These are phyloP conservation scores for Glycine soja DNA, from an alignment of 306 rosid species.

Conservation along the genomic window DNA sequence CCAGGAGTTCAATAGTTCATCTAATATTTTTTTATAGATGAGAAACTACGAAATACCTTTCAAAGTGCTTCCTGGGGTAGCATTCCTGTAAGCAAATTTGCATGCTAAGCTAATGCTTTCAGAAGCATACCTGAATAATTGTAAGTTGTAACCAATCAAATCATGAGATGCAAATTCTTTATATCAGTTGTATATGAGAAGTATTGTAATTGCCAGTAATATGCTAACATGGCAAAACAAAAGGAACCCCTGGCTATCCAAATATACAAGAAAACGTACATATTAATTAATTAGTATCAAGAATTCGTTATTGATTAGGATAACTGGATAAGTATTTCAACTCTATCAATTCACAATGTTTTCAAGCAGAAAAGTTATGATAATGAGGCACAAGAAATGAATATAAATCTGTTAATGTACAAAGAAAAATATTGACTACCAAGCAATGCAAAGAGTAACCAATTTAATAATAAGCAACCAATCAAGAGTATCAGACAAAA, in stretches of 20 bases:
- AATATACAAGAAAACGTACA: background rate
- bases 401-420: slow-evolving; percentile 4
- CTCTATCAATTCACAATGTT: slow-evolving; percentile 18
- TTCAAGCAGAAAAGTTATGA: slow-evolving; percentile 7
- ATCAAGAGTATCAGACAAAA: slow-evolving; percentile 4
- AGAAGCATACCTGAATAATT: slow-evolving; percentile 81
- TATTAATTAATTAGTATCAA: no score
- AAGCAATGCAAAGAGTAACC: slow-evolving; percentile 22
- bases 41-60: slow-evolving; percentile 59
- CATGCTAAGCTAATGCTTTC: slow-evolving; percentile 87
- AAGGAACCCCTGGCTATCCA: slow-evolving; percentile 21
- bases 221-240: slow-evolving; percentile 18
- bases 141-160: slow-evolving; percentile 43
- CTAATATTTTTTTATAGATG: slow-evolving; percentile 10
- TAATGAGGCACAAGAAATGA: slow-evolving; percentile 20
- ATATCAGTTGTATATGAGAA: background rate
- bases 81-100: slow-evolving; percentile 89
- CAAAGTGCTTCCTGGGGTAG: slow-evolving; percentile 88
- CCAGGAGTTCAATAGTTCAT: background rate
- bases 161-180: slow-evolving; percentile 26
- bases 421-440: background rate
- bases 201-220: slow-evolving; percentile 4
- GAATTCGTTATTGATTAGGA: background rate
- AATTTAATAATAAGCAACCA: slow-evolving; percentile 17
- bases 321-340: background rate